These are phyloP conservation scores for Fusarium chuoi DNA, from an alignment of 2,329 filamentous ascomycete genomes.

Conservation along the genomic window DNA sequence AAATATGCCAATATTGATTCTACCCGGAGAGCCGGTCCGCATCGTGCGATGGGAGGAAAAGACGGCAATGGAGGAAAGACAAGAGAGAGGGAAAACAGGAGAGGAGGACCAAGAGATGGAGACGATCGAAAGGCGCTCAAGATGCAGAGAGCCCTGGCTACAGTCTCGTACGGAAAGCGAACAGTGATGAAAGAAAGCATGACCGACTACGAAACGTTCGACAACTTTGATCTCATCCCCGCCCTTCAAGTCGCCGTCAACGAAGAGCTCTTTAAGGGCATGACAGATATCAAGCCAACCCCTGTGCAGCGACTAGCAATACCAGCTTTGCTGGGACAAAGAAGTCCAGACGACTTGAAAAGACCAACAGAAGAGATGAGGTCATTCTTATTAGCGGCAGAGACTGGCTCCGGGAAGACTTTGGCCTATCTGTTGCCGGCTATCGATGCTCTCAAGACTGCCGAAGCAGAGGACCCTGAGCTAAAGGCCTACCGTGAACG, in stretches of 20 bases:
- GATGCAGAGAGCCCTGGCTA: constrained; percentile 86
- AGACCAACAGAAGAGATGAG: constrained; percentile 53
- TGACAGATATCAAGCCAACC: constrained; percentile 82
- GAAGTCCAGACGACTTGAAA: constrained; percentile 44
- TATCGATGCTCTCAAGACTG: constrained; percentile 84
- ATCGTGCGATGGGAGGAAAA: constrained; percentile 18
- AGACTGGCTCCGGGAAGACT: constrained; percentile 97
- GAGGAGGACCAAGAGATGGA: constrained; percentile 49
- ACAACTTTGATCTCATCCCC: constrained; percentile 81
- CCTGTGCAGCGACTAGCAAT: constrained; percentile 92
- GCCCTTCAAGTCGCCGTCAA: constrained; percentile 75
- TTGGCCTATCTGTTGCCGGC: constrained; percentile 89
- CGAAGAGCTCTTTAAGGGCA: constrained; percentile 77
- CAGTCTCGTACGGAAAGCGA: constrained; percentile 78
- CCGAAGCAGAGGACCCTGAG: constrained; percentile 70
- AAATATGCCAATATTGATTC: constrained; percentile 56
- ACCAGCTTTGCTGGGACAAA: constrained; percentile 76
- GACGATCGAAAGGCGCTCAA: constrained; percentile 80
- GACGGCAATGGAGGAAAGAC: constrained; percentile 39
- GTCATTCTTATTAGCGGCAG: constrained; percentile 85
- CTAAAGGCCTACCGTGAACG: constrained; percentile 67
- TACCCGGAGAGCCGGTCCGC: constrained; percentile 31
- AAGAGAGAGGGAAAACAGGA: constrained; percentile 46
- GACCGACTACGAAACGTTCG: constrained; percentile 79
- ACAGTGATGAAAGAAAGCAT: constrained; percentile 64